Conservation (phyloP, 805 yeast genomes). For the Cyberlindnera saturnus region DNA sequence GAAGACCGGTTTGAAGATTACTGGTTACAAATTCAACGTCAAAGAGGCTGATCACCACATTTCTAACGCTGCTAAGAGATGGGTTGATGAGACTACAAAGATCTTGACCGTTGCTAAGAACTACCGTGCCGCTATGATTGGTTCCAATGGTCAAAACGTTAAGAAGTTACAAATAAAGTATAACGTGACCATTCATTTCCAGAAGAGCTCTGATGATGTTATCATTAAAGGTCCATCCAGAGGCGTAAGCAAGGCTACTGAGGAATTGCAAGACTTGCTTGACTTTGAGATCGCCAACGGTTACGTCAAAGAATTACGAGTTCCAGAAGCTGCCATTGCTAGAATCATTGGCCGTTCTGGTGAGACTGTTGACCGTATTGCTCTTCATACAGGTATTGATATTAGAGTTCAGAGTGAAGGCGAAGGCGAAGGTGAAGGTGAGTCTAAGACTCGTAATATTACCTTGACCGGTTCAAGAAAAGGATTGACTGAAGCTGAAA, state of each 20-base stretch:
- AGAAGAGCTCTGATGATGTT: conserved; percentile 53
- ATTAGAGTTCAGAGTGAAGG: conserved; percentile 35
- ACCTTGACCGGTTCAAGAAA: conserved; percentile 72
- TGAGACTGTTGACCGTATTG: conserved; percentile 73
- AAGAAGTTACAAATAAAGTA: conserved; percentile 85
- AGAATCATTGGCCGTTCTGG: conserved; percentile 88
- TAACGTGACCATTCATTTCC: conserved; percentile 74
- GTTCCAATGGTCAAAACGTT: conserved; percentile 74
- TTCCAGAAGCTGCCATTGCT: conserved; percentile 73
- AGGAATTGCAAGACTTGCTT: conserved; percentile 75
- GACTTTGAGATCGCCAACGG: conserved; percentile 88
- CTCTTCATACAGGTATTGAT: conserved; percentile 50
- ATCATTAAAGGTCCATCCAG: conserved; percentile 83
- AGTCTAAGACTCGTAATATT: conserved; percentile 49
- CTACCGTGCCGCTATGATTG: conserved; percentile 78
- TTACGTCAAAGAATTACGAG: conserved; percentile 50
- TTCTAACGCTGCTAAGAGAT: conserved; percentile 52
- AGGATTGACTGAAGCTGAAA: conserved; percentile 67
- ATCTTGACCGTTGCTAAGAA: conserved; percentile 67
- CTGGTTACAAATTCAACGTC: conserved; percentile 76
- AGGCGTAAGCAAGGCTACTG: conserved; percentile 78
- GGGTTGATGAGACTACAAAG: conserved; percentile 75
- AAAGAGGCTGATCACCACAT: conserved; percentile 64
- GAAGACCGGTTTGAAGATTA: conserved; percentile 48
- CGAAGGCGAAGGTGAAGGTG: conserved; percentile 34